Evolutionary conservation across 2,329 filamentous ascomycete species (phyloP).

Genomic region (Talaromyces sp.): DNA sequence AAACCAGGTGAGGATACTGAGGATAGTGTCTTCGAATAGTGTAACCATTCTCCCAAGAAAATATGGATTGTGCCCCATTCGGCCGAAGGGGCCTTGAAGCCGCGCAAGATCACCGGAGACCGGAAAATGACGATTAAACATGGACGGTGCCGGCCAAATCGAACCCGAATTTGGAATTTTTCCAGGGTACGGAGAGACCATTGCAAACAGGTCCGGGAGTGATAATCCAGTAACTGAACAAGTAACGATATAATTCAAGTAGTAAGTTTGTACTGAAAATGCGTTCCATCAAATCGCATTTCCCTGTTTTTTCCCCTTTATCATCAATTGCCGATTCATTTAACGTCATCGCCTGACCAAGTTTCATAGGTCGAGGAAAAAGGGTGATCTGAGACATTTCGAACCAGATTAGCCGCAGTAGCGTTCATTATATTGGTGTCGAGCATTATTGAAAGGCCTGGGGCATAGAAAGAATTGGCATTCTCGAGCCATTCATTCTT

Average conservation of each 20-base stretch:
- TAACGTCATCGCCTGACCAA: background rate
- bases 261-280: background rate
- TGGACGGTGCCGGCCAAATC: background rate
- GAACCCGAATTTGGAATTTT: background rate
- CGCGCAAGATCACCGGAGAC: background rate
- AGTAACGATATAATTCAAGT: background rate
- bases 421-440: constrained; percentile 7
- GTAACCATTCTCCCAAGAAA: background rate
- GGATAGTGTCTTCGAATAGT: background rate
- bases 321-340: background rate
- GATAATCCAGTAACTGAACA: background rate
- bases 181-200: background rate
- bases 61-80: background rate
- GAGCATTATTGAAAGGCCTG: constrained; percentile 5
- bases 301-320: background rate
- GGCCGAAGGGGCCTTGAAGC: background rate
- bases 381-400: background rate
- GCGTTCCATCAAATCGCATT: background rate
- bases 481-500: background rate
- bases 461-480: background rate
- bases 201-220: background rate
- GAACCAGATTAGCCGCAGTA: background rate
- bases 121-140: background rate
- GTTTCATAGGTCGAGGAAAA: background rate
- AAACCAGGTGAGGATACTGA: background rate